Conservation (phyloP, 768 basidiomycete species). For the Collybia sordida region DNA sequence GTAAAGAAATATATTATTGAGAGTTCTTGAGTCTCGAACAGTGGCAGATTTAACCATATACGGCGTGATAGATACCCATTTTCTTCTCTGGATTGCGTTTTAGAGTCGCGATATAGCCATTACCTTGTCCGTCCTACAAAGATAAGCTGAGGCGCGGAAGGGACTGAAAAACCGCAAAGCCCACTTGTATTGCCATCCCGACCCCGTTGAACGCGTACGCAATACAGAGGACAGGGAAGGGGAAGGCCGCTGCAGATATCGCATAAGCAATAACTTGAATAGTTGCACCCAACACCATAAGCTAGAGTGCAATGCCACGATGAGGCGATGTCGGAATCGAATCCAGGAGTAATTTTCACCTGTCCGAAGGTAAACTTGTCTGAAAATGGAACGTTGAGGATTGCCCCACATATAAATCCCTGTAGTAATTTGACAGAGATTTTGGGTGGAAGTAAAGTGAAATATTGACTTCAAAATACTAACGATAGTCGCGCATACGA, state of each 20-base stretch:
- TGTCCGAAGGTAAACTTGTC: neutral
- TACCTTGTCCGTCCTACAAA: constrained; percentile 65
- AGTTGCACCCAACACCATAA: constrained; percentile 20
- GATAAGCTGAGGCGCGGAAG: neutral
- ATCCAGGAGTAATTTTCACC: neutral
- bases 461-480: constrained; percentile 4
- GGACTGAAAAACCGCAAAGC: neutral
- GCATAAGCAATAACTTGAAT: constrained; percentile 44
- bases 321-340: neutral
- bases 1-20: neutral
- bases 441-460: neutral
- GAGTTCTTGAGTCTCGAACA: neutral
- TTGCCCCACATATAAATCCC: neutral
- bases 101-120: constrained; percentile 64
- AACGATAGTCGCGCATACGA: neutral
- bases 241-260: constrained; percentile 45
- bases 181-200: constrained; percentile 32
- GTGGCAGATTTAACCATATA: constrained; percentile 44
- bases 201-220: constrained; percentile 27
- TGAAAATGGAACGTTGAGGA: neutral
- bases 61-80: constrained; percentile 69
- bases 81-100: constrained; percentile 55
- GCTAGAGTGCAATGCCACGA: constrained; percentile 33
- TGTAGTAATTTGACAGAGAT: neutral
- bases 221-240: constrained; percentile 52